Evolutionary conservation across 23 red algal species (phyloP).

Genomic region (Gracilaria gracilis): DNA sequence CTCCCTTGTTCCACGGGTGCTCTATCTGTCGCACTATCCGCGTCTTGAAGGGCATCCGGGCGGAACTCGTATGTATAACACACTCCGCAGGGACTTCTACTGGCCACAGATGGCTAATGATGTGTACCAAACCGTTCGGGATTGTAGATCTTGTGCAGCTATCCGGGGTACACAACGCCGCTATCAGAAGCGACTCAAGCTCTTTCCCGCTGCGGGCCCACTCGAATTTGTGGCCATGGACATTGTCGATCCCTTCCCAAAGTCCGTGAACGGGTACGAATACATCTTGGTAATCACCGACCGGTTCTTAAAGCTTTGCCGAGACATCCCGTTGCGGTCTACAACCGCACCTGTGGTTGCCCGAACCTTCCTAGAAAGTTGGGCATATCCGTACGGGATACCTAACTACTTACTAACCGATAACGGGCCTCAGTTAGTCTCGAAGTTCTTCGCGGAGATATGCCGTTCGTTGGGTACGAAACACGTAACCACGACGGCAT

Average conservation of each 20-base stretch:
- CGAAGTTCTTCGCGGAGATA: too few relatives aligned
- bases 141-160: constrained; percentile 18
- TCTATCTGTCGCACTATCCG: constrained; percentile 25
- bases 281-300: too few relatives aligned
- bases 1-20: not conserved
- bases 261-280: too few relatives aligned
- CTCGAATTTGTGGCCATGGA: too few relatives aligned
- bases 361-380: not conserved
- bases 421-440: not conserved
- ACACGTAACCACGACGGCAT: too few relatives aligned
- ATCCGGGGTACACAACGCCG: not conserved
- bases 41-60: too few relatives aligned
- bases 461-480: too few relatives aligned
- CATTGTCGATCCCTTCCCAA: too few relatives aligned
- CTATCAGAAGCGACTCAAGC: not conserved
- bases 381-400: constrained; percentile 17
- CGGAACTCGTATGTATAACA: constrained; percentile 48
- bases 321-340: constrained; percentile 15
- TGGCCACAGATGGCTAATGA: constrained; percentile 53
- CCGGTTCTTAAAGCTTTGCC: not conserved
- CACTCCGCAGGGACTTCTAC: constrained; percentile 3
- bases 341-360: constrained; percentile 3
- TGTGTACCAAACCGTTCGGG: not conserved
- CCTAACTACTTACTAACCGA: not conserved
- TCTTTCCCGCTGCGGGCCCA: not conserved